Evolutionary conservation across 2,329 filamentous ascomycete species (phyloP), one percentile per base, ranked within the genome.

Genomic region (Didymella exigua): DNA sequence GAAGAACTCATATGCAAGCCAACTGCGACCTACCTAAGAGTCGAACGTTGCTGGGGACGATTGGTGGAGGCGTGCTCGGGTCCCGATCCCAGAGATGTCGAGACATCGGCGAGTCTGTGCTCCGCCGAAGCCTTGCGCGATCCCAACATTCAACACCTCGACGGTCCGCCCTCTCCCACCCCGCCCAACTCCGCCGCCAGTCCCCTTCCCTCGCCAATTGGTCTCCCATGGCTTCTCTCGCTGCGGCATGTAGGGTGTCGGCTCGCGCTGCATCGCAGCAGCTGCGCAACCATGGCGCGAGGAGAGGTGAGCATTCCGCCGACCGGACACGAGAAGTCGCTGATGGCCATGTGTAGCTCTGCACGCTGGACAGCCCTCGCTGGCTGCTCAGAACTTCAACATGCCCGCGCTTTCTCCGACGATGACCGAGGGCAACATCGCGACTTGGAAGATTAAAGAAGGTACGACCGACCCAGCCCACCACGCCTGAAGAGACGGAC

Each of bases 401-500:
- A 96, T 96, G 92, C 91, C 91, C 23, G 91, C 91, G 34, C 84
- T 96, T 60, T 96, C 91, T 59, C 91, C 91, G 51, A 96, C 91
- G 53, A 96, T 96, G 91, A 96, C 91, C 59, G 91, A 96, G 77
- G 91, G 91, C 58, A 95, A 91, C 77, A 96, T 96, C 70, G 84
- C 89, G 42, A 85, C 78, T 58, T 96, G 91, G 91, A 89, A 87
- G 75, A 84, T 96, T 69, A 93, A 93, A 77, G 91, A 96, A 79
- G 91, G 80, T 78, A 71, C 57, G 63, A 60, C 41, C 24, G 21
- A 43, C 31, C 41, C 41, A 45, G 38, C 21, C 42, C 42, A 30
- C 19, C 37, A 34, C 30, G 27, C 40, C 10, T 34, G 21, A 49
- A 8, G 45, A 44, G 31, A 30, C n/a, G 23, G 26, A 21, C 26